Evolutionary conservation across 192 early-diverging fungal genomes (phyloP).

Genomic region (Backusella sp.): DNA sequence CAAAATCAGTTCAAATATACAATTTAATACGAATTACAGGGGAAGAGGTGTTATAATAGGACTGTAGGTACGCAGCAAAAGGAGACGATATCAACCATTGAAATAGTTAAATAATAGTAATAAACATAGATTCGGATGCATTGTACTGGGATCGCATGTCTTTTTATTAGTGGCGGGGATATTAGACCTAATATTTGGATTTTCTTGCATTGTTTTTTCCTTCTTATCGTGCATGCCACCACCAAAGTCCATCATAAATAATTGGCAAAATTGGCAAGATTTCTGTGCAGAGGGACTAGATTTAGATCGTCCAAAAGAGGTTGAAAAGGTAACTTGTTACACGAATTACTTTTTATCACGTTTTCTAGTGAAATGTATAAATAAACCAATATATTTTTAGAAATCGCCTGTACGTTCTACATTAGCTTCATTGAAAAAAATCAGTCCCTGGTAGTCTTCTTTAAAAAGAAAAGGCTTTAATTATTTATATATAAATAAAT

Average conservation of each 20-base stretch:
- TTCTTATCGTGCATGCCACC: conserved; percentile 22
- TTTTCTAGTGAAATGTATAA: background rate
- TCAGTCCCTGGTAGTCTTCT: background rate
- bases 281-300: conserved; percentile 34
- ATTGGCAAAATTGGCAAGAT: conserved; percentile 37
- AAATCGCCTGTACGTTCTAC: conserved; percentile 1
- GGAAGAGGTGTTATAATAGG: conserved; percentile 54
- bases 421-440: background rate
- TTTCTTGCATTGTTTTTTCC: conserved; percentile 49
- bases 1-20: conserved; percentile 41
- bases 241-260: conserved; percentile 19
- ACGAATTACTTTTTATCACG: background rate
- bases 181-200: conserved; percentile 45
- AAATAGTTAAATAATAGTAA: background rate
- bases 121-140: conserved; percentile 48
- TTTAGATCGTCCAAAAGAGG: conserved; percentile 9
- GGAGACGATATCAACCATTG: background rate
- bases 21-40: conserved; percentile 51
- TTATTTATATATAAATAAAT: background rate
- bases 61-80: conserved; percentile 30
- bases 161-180: conserved; percentile 50
- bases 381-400: background rate
- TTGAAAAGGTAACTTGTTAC: background rate
- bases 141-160: conserved; percentile 42
- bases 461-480: background rate